These are phyloP conservation scores for Parascedosporium putredinis DNA, from an alignment of 2,329 filamentous ascomycete species.

Conservation along the genomic window DNA sequence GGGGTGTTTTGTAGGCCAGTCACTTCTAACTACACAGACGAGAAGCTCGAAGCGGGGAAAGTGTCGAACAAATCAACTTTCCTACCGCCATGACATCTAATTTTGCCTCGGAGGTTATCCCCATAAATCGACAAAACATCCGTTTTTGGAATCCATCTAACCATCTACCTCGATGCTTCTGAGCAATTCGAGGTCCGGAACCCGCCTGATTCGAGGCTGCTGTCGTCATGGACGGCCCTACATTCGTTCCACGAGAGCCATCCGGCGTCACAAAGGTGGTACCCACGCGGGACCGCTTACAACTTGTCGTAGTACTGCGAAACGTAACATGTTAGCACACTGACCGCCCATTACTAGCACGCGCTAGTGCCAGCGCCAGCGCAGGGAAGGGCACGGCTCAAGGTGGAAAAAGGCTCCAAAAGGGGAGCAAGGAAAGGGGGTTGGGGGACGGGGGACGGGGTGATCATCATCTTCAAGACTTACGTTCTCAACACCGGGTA, in stretches of 20 bases:
- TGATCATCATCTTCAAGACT: too few relatives aligned
- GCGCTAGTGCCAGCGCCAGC: constrained; percentile 24
- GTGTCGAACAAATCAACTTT: neutral
- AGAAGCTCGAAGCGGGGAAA: neutral
- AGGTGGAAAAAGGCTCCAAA: constrained; percentile 25
- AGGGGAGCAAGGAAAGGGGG: too few relatives aligned
- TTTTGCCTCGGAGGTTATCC: neutral
- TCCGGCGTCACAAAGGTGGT: neutral
- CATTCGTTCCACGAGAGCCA: constrained; percentile 1
- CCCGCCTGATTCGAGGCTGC: neutral
- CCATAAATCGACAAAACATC: neutral
- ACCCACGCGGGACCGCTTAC: constrained; percentile 39
- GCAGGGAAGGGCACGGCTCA: constrained; percentile 18
- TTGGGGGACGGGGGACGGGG: too few relatives aligned
- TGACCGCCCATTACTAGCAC: constrained; percentile 9
- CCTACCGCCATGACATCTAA: neutral
- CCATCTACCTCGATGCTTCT: neutral
- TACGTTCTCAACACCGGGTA: constrained; percentile 91
- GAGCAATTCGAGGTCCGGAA: neutral
- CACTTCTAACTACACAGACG: constrained; percentile 1
- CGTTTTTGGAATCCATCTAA: constrained; percentile 1
- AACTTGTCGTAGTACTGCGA: constrained; percentile 95
- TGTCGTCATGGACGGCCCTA: constrained; percentile 1
- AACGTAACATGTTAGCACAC: constrained; percentile 15
- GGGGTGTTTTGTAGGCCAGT: constrained; percentile 1